Evolutionary conservation across 768 basidiomycete species (phyloP), one percentile per base, ranked within the genome.

Genomic region (Omphalotus guepiniiformis): DNA sequence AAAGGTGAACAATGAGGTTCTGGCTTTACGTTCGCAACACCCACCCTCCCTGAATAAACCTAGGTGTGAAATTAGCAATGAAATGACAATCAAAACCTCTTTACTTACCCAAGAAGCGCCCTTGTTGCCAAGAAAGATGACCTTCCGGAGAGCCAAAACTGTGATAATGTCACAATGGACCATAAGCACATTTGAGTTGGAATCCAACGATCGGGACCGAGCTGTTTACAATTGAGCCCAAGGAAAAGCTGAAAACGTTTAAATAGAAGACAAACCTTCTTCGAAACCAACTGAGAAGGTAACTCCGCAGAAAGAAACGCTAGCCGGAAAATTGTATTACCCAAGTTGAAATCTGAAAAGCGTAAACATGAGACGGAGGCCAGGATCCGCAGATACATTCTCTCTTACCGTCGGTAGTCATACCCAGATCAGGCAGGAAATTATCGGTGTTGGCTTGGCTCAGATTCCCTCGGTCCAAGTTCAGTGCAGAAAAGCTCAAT

Each of bases 141-240:
- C 29, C 72, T 63, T n/a, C 79, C 80, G 0, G 65, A 70, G 15
- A 83, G 64, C 71, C 73, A 81, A 54, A 79, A 82, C 55, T 83
- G 82, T 22, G 58, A 60, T 19, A 71, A 54, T 5, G 79, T 72
- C 4, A 82, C 69, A 36, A 79, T 58, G 15, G 75, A 73, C 78
- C 78, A 80, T 15, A 71, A 50, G 42, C 73, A 75, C 65, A 81
- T 78, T 57, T 81, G 79, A 1, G 68, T 72, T 4, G 80, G 78
- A 59, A 81, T 80, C 80, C 78, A 83, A 21, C 76, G 72, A 59
- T 84, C 82, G 3, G 81, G 80, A 2, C 82, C 81, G 30, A 80
- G 52, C 75, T 78, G 40, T 26, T 15, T 15, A 23, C 27, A 9
- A 6, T n/a, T n/a, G n/a, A n/a, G n/a, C n/a, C n/a, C 30, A 6